Base-by-base conservation (phyloP, 192 early-diverging fungal genomes). In the Chytriomyces sp. region DNA sequence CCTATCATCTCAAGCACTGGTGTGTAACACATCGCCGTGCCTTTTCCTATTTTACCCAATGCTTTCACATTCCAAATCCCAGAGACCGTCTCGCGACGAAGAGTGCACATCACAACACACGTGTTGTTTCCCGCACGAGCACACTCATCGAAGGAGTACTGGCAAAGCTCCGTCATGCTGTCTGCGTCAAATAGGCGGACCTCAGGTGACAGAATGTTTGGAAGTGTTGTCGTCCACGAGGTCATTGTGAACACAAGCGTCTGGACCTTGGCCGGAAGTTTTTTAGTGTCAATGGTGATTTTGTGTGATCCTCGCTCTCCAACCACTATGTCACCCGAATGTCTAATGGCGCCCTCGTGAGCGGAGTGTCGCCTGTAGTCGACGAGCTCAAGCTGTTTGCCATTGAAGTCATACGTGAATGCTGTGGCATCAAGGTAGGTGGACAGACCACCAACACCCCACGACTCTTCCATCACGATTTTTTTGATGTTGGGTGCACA, bases 381-480 rank as follows among this genome's bases (percentile, higher is more conserved):
- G 5, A 64, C 60, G 3, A 62, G 33, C 3, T 61, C 68, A 37
- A 59, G 12, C 14, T 33, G 52, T 39, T 59, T 66, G 25, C 73
- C 64, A 26, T 59, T 19, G 53, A 75, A 72, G 28, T 74, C 77
- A 34, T 65, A 75, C 25, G 61, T 49, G 3, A 74, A 58, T 5
- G 38, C 66, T 41, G 73, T 52, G 5, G 77, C 77, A 63, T 79
- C 77, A 8, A 79, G 64, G 52, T 37, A 79, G 39, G 3, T 19
- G 25, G 26, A 28, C 19, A 22, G 19, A 19, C 54, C 69, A 0
- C 66, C 72, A 17, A 30, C 61, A 22, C 65, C 60, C 77, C 77
- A 79, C 17, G 58, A 57, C 54, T 75, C 77, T 39, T 79, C 74
- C 73, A 79, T 75, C n/a, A 75, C 73, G 38, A 79, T 59, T 40